phyloP scores from a whole-genome alignment of 2,329 filamentous ascomycete species.

The Hypoxylon sp. region DNA sequence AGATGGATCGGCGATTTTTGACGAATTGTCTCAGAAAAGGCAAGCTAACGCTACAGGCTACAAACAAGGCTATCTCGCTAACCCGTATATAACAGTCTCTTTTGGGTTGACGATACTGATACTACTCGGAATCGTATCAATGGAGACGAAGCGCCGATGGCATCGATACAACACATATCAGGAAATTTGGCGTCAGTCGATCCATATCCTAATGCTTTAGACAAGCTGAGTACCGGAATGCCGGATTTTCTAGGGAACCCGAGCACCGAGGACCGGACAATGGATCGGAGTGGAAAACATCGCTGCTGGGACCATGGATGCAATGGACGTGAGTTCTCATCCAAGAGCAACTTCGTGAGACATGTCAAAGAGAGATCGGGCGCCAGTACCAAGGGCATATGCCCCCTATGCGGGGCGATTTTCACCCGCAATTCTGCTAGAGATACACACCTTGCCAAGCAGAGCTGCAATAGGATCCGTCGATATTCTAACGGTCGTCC shows the following conservation, averaged over 20 bases:
- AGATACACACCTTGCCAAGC: conserved; percentile 51
- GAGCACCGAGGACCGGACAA: conserved; percentile 34
- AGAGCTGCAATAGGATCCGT: conserved; percentile 52
- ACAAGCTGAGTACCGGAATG: conserved; percentile 38
- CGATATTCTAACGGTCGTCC: conserved; percentile 52
- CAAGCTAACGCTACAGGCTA: conserved; percentile 18
- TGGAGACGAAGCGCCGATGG: conserved; percentile 38
- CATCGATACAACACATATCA: conserved; percentile 42
- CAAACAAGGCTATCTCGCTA: conserved; percentile 13
- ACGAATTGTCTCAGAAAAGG: conserved; percentile 44
- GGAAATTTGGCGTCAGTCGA: conserved; percentile 36
- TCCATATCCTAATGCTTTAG: conserved; percentile 38
- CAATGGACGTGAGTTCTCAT: conserved; percentile 51
- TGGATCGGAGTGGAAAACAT: conserved; percentile 45
- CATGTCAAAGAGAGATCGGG: conserved; percentile 51
- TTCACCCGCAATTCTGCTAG: conserved; percentile 51
- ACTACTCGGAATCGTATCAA: conserved; percentile 41
- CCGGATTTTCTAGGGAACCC: conserved; percentile 43
- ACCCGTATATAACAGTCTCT: conserved; percentile 32
- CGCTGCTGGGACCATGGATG: conserved; percentile 52
- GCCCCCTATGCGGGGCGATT: conserved; percentile 50
- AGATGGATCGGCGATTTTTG: conserved; percentile 42
- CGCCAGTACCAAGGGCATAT: conserved; percentile 47
- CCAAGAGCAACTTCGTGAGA: conserved; percentile 51
- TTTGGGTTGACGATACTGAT: conserved; percentile 43